Evolutionary conservation across 768 basidiomycete species (phyloP), one percentile per base, ranked within the genome.

Genomic region (Rickenella mellea): DNA sequence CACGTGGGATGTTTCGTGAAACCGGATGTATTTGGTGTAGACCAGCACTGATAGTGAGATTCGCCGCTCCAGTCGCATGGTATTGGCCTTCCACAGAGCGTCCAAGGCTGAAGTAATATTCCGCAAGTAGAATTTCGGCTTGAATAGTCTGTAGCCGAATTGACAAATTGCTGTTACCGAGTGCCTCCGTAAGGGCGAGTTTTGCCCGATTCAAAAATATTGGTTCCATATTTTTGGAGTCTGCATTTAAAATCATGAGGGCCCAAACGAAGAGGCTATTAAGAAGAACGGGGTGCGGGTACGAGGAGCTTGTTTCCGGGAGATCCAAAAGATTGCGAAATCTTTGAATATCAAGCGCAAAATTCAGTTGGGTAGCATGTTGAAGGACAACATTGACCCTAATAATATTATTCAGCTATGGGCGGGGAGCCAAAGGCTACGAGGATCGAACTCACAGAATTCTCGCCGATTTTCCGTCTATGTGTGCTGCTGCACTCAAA

Each of bases 91-190:
- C 78, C 2, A 82, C 62, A 27, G 73, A 58, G 25, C 73, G 66
- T 42, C 77, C 79, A 15, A 62, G 69, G 37, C 74, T 71, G 52
- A 79, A 73, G 52, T 84, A 75, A 55, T 79, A 83, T 50, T 75
- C 71, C 1, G 76, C 64, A 21, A 86, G 63, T n/a, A 87, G 66
- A 4, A 84, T 61, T 45, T 83, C 71, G 0, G 76, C 69, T 46
- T 82, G 80, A 7, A 81, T 51, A 12, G 76, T 70, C 40, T 78
- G 70, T 14, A 80, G 51, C n/a, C 30, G 30, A 14, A 32, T 32
- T 32, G 30, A 14, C n/a, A 19, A 14, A 32, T n/a, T n/a, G 30
- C 30, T 19, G 20, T 32, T 32, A 19, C 30, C 20, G 30, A 32
- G 30, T 19, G 30, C 30, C n/a, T 32, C 30, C 30, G n/a, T 14